Evolutionary conservation across 768 basidiomycete genomes (phyloP), one percentile per base, ranked within the genome.

Genomic region (Serendipita sp.): DNA sequence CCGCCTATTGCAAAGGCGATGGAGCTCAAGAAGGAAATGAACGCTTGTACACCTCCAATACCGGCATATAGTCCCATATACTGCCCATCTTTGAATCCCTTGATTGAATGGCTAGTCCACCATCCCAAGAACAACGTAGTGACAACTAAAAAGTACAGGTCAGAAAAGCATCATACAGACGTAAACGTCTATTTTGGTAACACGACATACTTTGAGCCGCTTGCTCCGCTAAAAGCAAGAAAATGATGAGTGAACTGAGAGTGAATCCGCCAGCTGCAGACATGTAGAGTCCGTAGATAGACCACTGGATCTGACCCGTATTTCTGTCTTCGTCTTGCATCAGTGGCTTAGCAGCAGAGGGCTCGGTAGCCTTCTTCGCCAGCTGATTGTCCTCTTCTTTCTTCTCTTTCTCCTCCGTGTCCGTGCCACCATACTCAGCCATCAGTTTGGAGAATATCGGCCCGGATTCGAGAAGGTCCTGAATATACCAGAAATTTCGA

Each of bases 71-170:
- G 67, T 0, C 69, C 85, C 80, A 90, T 89, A 70, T 90, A 90
- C 34, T 82, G 74, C 0, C 78, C 80, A 69, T 85, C 79, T 2
- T 42, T 69, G 68, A 87, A 84, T 1, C 80, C 78, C 3, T 66
- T 64, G 17, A 88, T 78, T n/a, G 73, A 78, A 17, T 74, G 63
- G 0, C 76, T 75, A 0, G 83, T 82, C 87, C 87, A 90, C 66
- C 83, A 87, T 0, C 86, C 86, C 20, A 90, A 76, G 74, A 85
- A 82, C 3, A 90, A 70, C 33, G 79, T 83, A 65, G 80, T 83
- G 0, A 77, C 81, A 33, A 88, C 85, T 68, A 38, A 53, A 62
- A 43, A 1, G n/a, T n/a, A n/a, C 24, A 28, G 50, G 5, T 50
- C 42, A 51, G 1, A 20, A 17, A 5, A 30, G 11, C 24, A 38